These are phyloP conservation scores for Phaffia australis DNA, from an alignment of 768 basidiomycete genomes.

Conservation along the genomic window DNA sequence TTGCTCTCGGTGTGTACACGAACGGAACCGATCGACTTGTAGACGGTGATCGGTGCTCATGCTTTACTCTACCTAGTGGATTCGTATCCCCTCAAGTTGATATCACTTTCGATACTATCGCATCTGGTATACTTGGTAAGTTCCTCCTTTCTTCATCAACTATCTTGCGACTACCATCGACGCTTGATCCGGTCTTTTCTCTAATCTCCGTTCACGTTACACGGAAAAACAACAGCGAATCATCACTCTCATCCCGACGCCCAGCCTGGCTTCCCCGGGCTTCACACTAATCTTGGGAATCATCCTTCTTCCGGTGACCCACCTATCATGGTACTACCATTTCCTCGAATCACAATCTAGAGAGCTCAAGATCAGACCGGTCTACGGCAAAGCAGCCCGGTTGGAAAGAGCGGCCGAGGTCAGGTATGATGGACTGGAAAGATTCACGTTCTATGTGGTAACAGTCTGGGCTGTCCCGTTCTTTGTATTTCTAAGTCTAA, in stretches of 20 bases:
- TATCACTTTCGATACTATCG: slow-evolving; percentile 7
- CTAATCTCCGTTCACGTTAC: too few relatives aligned
- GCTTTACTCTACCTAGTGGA: slow-evolving; percentile 16
- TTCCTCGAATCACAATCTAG: slow-evolving; percentile 7
- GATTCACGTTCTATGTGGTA: slow-evolving; percentile 10
- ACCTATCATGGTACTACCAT: slow-evolving; percentile 22
- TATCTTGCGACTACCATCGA: too few relatives aligned
- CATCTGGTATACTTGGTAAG: slow-evolving; percentile 20
- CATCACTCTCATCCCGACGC: slow-evolving; percentile 19
- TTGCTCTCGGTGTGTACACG: background rate
- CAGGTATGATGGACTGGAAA: slow-evolving; percentile 18
- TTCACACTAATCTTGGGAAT: slow-evolving; percentile 14
- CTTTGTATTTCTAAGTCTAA: slow-evolving; percentile 20
- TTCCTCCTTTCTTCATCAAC: background rate
- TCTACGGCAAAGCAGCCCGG: slow-evolving; percentile 16
- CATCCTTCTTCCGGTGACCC: slow-evolving; percentile 21
- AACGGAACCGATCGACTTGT: background rate
- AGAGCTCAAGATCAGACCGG: slow-evolving; percentile 10
- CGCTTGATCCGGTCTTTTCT: too few relatives aligned
- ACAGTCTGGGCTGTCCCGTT: slow-evolving; percentile 25
- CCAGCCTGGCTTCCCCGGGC: slow-evolving; percentile 13
- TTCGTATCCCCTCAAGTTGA: slow-evolving; percentile 18
- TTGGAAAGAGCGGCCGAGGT: slow-evolving; percentile 7
- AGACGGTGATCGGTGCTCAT: slow-evolving; percentile 8
- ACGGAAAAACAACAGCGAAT: slow-evolving; percentile 7